Evolutionary conservation across 75 land plant species (phyloP), one percentile per base, ranked within the genome.

Genomic region (Adiantum capillusveneris): DNA sequence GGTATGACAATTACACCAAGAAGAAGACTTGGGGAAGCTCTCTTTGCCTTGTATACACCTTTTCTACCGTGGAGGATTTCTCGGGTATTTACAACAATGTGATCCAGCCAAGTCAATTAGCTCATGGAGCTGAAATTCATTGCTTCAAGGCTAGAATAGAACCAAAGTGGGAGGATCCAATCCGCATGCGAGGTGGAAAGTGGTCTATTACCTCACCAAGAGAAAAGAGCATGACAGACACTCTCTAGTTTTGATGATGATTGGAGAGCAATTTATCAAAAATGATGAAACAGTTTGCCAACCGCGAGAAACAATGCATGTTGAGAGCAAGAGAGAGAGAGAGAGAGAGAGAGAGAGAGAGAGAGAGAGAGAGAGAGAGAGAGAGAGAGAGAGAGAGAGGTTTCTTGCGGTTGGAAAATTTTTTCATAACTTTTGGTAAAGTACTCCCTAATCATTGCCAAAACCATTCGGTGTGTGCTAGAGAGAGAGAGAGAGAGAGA

Each of bases 141-240:
- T 78, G 80, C 42, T 88, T 92, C 53, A 91, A 79, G 58, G 78
- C 78, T 19, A 95, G 95, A 42, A 67, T 92, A 49, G 87, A 88
- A 52, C 97, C 97, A 11, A 87, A 92, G 69, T 92, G 95, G 95
- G 97, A 92, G 66, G 97, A 92, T 70, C 81, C 87, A 22, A 80
- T 75, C 56, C 88, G 97, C 63, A 86, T 84, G 0, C 69, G 72
- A 55, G 97, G 95, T 30, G 97, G 97, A 26, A 93, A 93, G 57
- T 93, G 98, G 98, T 61, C 90, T 58, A 69, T 78, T 13, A 66
- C 67, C 14, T 66, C 69, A 52, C 71, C 61, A 58, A 44, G 82
- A 49, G 55, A 78, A 63, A 85, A 81, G 78, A 48, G 57, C 11
- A 74, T 51, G 24, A 76, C 90, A 26, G 90, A 88, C 29, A 62